Percentiles rank a stretch among this genome's conserved stretches.
Conservation (phyloP, 768 basidiomycete genomes). For the Hygrocybe punicea region DNA sequence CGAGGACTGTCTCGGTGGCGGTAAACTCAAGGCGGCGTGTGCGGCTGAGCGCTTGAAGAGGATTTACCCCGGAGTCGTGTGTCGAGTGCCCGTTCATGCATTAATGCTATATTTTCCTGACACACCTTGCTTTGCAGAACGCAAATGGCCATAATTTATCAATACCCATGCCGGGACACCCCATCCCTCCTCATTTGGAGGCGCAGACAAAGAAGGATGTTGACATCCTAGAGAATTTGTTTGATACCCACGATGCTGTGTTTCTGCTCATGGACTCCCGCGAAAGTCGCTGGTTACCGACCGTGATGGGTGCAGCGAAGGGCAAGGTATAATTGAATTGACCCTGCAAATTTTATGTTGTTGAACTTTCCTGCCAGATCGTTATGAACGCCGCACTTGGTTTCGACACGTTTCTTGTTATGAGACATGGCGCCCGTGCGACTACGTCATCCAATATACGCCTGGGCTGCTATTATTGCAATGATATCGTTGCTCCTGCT, state of each 20-base stretch:
- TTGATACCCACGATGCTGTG: conserved; percentile 84
- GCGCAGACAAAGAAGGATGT: conserved; percentile 67
- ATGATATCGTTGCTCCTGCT: conserved; percentile 93
- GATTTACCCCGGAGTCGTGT: conserved; percentile 90
- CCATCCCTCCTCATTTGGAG: conserved; percentile 59
- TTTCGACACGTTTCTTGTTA: conserved; percentile 94
- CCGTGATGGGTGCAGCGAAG: conserved; percentile 78
- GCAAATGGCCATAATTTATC: conserved; percentile 73
- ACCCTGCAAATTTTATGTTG: not conserved
- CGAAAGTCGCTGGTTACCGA: conserved; percentile 95
- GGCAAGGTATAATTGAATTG: conserved; percentile 59
- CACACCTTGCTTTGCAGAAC: conserved; percentile 47
- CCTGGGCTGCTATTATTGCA: conserved; percentile 97
- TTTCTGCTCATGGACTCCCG: conserved; percentile 98
- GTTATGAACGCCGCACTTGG: conserved; percentile 93
- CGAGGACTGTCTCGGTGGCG: conserved; percentile 87
- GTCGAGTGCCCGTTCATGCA: conserved; percentile 27
- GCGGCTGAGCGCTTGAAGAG: conserved; percentile 82
- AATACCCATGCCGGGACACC: conserved; percentile 98
- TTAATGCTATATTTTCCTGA: not conserved
- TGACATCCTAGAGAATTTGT: conserved; percentile 64
- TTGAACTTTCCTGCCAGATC: conserved; percentile 47
- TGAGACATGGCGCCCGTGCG: conserved; percentile 83
- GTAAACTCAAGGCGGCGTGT: conserved; percentile 88
- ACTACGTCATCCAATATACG: conserved; percentile 31